Conservation (phyloP, 495 filamentous ascomycete species). For the Lepidopterella palustris region DNA sequence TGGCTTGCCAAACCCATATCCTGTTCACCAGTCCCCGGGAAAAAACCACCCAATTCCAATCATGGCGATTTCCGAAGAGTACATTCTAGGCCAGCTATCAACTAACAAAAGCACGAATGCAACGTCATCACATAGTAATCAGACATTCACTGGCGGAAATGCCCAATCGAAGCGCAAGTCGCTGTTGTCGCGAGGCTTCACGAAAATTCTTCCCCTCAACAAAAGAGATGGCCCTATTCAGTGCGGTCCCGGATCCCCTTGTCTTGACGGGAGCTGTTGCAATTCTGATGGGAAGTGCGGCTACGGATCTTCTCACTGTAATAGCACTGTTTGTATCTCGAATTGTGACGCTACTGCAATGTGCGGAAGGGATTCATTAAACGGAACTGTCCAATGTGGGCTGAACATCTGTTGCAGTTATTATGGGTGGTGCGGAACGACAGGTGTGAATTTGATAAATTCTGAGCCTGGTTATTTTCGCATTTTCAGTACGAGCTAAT, state of each 20-base stretch:
- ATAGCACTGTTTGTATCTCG: not conserved
- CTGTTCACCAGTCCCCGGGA: not conserved
- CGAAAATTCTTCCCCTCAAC: not conserved
- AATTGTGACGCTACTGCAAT: constrained; percentile 20
- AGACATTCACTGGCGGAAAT: not conserved
- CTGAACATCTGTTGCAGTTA: constrained; percentile 26
- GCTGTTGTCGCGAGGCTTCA: no score
- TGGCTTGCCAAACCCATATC: not conserved
- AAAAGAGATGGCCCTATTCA: not conserved
- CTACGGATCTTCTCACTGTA: not conserved
- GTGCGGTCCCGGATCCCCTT: not conserved
- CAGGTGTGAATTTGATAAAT: no score
- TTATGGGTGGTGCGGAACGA: constrained; percentile 15
- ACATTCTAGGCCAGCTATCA: not conserved
- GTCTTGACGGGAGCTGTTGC: not conserved
- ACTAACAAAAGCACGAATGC: no score
- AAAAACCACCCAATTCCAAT: not conserved
- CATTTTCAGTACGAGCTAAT: no score
- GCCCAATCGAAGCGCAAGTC: no score
- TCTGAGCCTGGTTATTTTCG: no score
- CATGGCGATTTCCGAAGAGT: not conserved
- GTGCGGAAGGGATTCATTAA: constrained; percentile 21
- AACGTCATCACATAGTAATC: not conserved
- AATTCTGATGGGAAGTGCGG: not conserved
- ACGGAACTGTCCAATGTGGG: constrained; percentile 15